These are phyloP conservation scores for Solanum dulcamara DNA, from an alignment of 257 asterid species.

Conservation along the genomic window DNA sequence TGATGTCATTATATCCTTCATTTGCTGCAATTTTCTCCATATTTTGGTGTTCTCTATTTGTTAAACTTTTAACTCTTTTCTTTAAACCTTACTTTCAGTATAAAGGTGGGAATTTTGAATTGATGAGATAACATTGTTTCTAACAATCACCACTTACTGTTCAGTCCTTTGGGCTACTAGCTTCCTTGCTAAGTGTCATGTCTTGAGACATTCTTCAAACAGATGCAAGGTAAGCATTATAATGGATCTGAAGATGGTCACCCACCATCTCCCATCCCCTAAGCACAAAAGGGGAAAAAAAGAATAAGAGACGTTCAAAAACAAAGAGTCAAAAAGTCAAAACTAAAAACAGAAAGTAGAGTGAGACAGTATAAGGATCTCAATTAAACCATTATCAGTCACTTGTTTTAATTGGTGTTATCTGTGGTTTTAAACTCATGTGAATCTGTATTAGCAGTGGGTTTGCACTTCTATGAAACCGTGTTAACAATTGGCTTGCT, in stretches of 20 bases:
- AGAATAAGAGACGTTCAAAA: not conserved
- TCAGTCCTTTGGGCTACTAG: not conserved
- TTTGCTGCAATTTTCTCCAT: not conserved
- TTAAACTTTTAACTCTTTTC: not conserved
- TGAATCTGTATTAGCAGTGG: not conserved
- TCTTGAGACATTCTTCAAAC: not conserved
- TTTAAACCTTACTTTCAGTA: not conserved
- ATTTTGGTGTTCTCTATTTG: not conserved
- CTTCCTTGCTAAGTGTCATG: not conserved
- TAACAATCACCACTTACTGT: not conserved
- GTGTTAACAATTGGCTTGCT: not conserved
- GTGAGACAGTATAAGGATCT: not conserved
- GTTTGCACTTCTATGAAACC: not conserved
- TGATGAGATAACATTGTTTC: not conserved
- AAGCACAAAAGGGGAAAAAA: not conserved
- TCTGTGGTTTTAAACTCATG: not conserved
- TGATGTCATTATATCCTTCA: not conserved
- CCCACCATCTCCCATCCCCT: not conserved
- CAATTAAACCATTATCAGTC: not conserved
- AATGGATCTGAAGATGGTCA: not conserved
- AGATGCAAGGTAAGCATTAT: not conserved
- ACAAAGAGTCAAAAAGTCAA: not conserved
- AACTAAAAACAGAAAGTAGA: not conserved
- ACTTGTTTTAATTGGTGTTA: not conserved
- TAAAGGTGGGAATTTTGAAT: not conserved